Evolutionary conservation across 805 yeast genomes (phyloP).

Genomic region (Metschnikowia kunwiensis): DNA sequence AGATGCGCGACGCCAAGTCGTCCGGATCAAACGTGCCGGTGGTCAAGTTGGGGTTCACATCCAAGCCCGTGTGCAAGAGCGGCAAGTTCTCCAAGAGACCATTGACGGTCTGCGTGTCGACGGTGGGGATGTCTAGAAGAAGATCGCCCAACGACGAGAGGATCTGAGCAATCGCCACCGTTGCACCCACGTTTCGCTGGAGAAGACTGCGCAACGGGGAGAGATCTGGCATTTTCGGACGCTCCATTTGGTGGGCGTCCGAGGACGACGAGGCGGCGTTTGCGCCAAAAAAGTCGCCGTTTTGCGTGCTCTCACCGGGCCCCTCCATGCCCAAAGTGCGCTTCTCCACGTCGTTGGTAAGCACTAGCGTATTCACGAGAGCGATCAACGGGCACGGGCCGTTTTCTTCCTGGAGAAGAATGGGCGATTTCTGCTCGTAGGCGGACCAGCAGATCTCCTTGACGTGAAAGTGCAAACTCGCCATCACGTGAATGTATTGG

Average conservation of each 20-base stretch:
- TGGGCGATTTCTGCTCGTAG: slow-evolving; percentile 43
- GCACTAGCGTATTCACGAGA: slow-evolving; percentile 62
- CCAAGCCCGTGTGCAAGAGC: slow-evolving; percentile 62
- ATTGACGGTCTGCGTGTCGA: slow-evolving; percentile 17
- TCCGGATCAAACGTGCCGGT: slow-evolving; percentile 49
- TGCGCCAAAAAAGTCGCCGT: background rate
- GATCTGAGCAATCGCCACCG: slow-evolving; percentile 32
- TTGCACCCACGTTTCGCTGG: slow-evolving; percentile 5
- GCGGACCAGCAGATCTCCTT: slow-evolving; percentile 34
- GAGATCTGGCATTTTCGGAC: background rate
- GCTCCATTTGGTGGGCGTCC: background rate
- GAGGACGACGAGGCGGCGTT: no score
- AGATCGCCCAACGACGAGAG: slow-evolving; percentile 50
- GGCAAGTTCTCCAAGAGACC: slow-evolving; percentile 57
- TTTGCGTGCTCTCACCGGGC: background rate
- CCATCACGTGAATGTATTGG: no score
- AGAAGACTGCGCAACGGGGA: slow-evolving; percentile 10
- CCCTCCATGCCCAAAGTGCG: slow-evolving; percentile 3
- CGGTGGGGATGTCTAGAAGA: slow-evolving; percentile 23
- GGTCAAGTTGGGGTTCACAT: slow-evolving; percentile 63
- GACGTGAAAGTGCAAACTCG: slow-evolving; percentile 20
- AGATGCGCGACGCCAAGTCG: slow-evolving; percentile 53
- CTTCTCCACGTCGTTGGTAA: slow-evolving; percentile 38
- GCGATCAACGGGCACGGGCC: slow-evolving; percentile 91
- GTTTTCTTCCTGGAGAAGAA: slow-evolving; percentile 72